A percentile compares a stretch with the other conserved stretches of the same genome.
phyloP scores from a whole-genome alignment of 495 filamentous ascomycete species.

The Trichoderma asperelloides region DNA sequence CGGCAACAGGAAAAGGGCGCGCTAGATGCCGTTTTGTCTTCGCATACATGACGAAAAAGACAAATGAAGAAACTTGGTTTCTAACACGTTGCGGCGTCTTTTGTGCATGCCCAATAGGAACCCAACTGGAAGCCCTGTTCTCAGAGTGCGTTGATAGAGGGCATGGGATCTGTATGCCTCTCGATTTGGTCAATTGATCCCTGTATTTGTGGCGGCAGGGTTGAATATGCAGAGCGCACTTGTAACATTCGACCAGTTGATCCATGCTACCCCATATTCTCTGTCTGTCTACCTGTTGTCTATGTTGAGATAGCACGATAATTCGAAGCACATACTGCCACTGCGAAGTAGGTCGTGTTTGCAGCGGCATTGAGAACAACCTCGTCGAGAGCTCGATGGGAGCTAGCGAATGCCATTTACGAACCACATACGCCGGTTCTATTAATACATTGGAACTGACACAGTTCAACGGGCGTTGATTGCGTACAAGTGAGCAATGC shows the following conservation, averaged over 20 bases:
- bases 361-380: background rate
- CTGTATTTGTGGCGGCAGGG: background rate
- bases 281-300: background rate
- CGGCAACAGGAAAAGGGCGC: constrained; percentile 5
- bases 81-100: background rate
- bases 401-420: background rate
- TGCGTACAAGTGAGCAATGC: background rate
- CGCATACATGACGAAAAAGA: background rate
- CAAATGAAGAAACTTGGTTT: background rate
- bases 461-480: background rate
- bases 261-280: constrained; percentile 7
- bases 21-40: background rate
- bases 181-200: constrained; percentile 1
- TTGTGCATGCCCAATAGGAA: background rate
- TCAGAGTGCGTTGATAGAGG: background rate
- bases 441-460: background rate
- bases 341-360: background rate
- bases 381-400: background rate
- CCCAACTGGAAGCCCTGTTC: background rate
- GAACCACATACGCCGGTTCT: background rate
- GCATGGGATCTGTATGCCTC: background rate
- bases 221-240: too few relatives aligned
- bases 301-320: background rate
- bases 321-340: too few relatives aligned
- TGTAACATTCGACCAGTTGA: background rate